These are phyloP conservation scores for Isatis tinctoria DNA, from an alignment of 345 rosid genomes.

Conservation along the genomic window DNA sequence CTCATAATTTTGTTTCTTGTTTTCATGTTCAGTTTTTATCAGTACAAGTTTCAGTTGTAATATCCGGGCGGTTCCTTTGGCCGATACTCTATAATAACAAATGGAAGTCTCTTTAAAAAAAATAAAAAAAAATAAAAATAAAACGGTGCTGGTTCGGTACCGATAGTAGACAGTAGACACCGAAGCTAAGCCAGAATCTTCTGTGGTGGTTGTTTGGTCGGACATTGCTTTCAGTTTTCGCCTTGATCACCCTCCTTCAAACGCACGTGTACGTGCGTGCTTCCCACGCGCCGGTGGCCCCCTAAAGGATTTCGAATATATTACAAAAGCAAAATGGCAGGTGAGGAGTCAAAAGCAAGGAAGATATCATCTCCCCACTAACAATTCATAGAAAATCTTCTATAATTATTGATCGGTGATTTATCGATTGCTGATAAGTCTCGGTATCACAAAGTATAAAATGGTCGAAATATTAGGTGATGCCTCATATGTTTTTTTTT, in stretches of 20 bases:
- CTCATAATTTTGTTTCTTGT: too few species aligned
- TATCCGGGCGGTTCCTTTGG: too few species aligned
- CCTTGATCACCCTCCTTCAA: not conserved
- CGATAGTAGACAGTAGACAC: not conserved
- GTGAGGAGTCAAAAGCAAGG: not conserved
- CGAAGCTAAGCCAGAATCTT: slow-evolving; percentile 9
- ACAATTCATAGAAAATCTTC: not conserved
- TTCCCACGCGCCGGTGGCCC: slow-evolving; percentile 24
- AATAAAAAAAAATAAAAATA: too few species aligned
- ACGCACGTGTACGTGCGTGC: not conserved
- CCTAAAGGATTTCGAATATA: not conserved
- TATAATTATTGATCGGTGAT: not conserved
- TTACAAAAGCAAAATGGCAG: slow-evolving; percentile 25
- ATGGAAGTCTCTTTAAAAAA: too few species aligned
- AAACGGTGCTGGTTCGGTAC: slow-evolving; percentile 10
- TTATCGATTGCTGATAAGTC: too few species aligned
- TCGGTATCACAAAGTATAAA: too few species aligned
- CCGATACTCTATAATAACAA: too few species aligned
- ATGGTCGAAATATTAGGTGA: too few species aligned
- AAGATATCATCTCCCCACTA: not conserved
- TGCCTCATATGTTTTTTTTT: too few species aligned
- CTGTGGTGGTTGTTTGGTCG: slow-evolving; percentile 19
- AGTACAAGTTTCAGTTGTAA: too few species aligned
- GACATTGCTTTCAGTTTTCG: slow-evolving; percentile 17
- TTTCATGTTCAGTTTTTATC: too few species aligned